phyloP scores from a whole-genome alignment of 192 early-diverging fungal species.

The Linnemannia exigua region DNA sequence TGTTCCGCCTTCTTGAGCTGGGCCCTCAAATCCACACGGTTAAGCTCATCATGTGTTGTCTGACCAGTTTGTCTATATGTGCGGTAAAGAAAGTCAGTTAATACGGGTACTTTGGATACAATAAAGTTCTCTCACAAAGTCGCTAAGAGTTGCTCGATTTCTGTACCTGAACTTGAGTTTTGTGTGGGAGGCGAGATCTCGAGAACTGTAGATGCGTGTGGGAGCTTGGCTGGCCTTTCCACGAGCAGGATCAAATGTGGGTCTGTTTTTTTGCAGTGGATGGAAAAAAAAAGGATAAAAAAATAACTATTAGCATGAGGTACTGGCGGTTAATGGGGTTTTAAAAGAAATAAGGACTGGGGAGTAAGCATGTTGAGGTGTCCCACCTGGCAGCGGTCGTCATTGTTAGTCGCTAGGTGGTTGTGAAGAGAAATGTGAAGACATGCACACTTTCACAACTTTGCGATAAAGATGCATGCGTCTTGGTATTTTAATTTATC shows the following conservation, averaged over 20 bases:
- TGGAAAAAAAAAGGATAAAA: no score
- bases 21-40: slow-evolving; percentile 71
- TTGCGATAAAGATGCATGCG: not conserved
- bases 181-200: slow-evolving; percentile 82
- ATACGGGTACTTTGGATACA: not conserved
- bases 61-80: slow-evolving; percentile 73
- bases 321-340: no score
- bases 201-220: slow-evolving; percentile 73
- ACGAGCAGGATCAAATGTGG: slow-evolving; percentile 84
- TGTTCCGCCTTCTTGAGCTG: slow-evolving; percentile 78
- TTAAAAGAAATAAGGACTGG: no score
- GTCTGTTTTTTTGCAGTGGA: slow-evolving; percentile 56
- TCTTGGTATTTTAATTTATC: not conserved
- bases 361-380: not conserved
- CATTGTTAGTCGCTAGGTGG: slow-evolving; percentile 24
- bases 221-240: slow-evolving; percentile 74
- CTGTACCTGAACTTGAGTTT: slow-evolving; percentile 79
- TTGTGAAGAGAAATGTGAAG: not conserved
- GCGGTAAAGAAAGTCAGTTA: not conserved
- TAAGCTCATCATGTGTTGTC: slow-evolving; percentile 69
- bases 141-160: not conserved
- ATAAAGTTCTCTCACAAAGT: not conserved
- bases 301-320: no score
- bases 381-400: slow-evolving; percentile 59
- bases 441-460: not conserved